phyloP scores from a whole-genome alignment of 306 rosid genomes.

The Cucumis hystrix region DNA sequence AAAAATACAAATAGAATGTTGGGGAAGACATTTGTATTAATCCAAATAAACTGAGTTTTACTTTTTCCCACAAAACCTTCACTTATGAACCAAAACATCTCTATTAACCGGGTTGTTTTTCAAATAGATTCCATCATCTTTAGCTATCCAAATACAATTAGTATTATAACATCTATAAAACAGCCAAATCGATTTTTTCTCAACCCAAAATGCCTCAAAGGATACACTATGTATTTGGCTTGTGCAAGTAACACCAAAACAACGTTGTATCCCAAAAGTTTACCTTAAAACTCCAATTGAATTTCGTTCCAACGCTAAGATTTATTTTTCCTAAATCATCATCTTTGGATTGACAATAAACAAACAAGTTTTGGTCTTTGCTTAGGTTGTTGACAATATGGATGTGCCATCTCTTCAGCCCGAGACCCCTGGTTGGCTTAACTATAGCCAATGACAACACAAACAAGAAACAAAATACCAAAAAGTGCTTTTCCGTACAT shows the following conservation, averaged over 20 bases:
- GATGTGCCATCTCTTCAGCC: neutral
- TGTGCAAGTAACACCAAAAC: slow-evolving; percentile 1
- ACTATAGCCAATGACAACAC: neutral
- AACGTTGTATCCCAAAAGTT: neutral
- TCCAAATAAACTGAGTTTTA: no score
- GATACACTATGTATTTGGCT: neutral
- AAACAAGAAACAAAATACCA: neutral
- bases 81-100: neutral
- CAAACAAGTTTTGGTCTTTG: neutral
- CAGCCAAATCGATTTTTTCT: neutral
- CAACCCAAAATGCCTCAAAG: slow-evolving; percentile 4
- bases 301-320: neutral
- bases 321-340: slow-evolving; percentile 1
- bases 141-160: neutral
- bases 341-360: slow-evolving; percentile 9
- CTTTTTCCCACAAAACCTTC: no score
- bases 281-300: neutral
- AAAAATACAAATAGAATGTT: no score
- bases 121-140: neutral
- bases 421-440: neutral
- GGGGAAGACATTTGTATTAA: no score
- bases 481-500: neutral
- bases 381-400: neutral
- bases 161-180: neutral
- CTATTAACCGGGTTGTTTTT: no score